Conservation (phyloP, 2,329 filamentous ascomycete genomes). For the Botrytis cinerea region DNA sequence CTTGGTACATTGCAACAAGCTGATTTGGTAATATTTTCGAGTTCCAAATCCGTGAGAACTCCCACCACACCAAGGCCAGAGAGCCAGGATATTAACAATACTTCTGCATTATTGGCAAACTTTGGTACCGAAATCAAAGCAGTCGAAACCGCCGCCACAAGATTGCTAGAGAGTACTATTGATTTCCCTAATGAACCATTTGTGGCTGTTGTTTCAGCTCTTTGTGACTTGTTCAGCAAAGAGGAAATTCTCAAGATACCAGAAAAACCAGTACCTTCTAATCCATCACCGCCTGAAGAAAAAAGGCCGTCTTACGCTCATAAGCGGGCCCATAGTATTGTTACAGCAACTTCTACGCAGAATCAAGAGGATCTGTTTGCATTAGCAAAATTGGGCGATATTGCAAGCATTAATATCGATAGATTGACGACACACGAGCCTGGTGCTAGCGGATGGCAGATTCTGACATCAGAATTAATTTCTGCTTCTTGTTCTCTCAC, state of each 20-base stretch:
- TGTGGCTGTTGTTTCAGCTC: conserved; percentile 70
- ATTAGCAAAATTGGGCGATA: conserved; percentile 70
- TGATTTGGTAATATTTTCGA: conserved; percentile 74
- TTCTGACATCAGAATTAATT: conserved; percentile 60
- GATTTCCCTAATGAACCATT: conserved; percentile 88
- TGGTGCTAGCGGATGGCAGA: conserved; percentile 72
- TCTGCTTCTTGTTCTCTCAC: conserved; percentile 51
- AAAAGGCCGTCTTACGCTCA: conserved; percentile 39
- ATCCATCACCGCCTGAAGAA: conserved; percentile 31
- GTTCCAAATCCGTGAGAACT: conserved; percentile 54
- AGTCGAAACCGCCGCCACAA: conserved; percentile 82
- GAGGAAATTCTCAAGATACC: conserved; percentile 30
- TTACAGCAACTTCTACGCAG: conserved; percentile 50
- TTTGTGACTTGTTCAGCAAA: conserved; percentile 68
- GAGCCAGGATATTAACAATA: conserved; percentile 44
- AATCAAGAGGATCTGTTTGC: conserved; percentile 68
- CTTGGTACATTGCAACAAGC: conserved; percentile 91
- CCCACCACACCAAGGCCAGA: conserved; percentile 52
- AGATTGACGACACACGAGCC: conserved; percentile 70
- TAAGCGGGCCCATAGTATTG: conserved; percentile 48
- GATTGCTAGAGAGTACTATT: conserved; percentile 86
- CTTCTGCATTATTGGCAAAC: conserved; percentile 55
- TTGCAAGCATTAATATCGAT: conserved; percentile 73
- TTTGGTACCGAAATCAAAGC: conserved; percentile 81
- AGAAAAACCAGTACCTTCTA: conserved; percentile 36